Base-by-base conservation (phyloP, 2,329 filamentous ascomycete genomes). In the Sclerotinia minor region DNA sequence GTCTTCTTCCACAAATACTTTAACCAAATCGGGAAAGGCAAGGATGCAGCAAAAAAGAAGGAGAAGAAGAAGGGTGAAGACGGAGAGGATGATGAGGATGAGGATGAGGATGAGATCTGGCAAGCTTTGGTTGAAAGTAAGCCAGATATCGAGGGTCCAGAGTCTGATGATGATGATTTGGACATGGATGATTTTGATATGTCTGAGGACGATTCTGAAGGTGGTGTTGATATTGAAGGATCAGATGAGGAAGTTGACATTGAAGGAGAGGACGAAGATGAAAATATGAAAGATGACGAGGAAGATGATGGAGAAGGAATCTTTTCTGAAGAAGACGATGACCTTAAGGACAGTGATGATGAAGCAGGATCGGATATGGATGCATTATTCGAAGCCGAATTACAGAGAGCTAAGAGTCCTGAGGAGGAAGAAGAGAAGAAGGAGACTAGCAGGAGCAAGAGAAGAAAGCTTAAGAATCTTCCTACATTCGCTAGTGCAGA, bases 1-100 rank as follows among this genome's bases (percentile, higher is more conserved):
- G 91, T 93, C 50, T 99, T 99, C 86, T 99, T 99, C 86, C 95
- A 99, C 79, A 89, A 92, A 72, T 99, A 99, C 85, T 99, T 99
- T 80, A 89, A 87, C 69, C 86, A 89, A 70, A 80, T 91, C 67
- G 87, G 88, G 71, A 92, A 89, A 76, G 80, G 82, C 15, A 85
- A 83, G 60, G 84, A 83, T 71, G 80, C 82, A 73, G 83, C 84
- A 75, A 78, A 78, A 70, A 84, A 83, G 74, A 83, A 84, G 73
- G 85, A 85, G 79, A 84, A 86, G 77, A 83, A 75, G 81, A 81
- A 61, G 78, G 75, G 50, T 78, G 78, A 60, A 79, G 79, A 73
- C n/a, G 78, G 76, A 17, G 78, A 77, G n/a, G 78, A 78, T 47
- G 84, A 83, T 32, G 87, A 89, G 67, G 88, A 89, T 67, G 64